These are phyloP conservation scores for Fusarium mangiferae DNA, from an alignment of 2,329 filamentous ascomycete species.

Conservation along the genomic window DNA sequence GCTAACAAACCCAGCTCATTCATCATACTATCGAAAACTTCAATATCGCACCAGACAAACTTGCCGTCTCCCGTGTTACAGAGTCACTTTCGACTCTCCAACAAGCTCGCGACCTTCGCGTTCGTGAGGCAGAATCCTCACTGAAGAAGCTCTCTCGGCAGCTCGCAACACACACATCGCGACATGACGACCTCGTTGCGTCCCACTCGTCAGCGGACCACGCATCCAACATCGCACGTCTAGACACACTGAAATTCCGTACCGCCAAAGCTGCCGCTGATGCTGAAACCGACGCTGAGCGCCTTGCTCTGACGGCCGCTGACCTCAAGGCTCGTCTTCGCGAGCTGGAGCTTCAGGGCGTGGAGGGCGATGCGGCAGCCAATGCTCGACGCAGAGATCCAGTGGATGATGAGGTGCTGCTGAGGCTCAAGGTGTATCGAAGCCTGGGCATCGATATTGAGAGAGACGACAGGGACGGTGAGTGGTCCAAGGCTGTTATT, in stretches of 20 bases:
- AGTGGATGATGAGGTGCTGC: conserved; percentile 71
- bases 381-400: conserved; percentile 51
- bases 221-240: conserved; percentile 82
- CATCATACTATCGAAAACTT: conserved; percentile 93
- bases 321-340: conserved; percentile 79
- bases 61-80: conserved; percentile 82
- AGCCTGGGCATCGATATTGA: conserved; percentile 92
- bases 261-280: conserved; percentile 92
- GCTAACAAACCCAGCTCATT: conserved; percentile 73
- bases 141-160: conserved; percentile 80
- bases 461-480: conserved; percentile 75
- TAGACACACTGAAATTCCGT: conserved; percentile 94
- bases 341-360: conserved; percentile 86
- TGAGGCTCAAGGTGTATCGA: conserved; percentile 91
- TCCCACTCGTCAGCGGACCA: conserved; percentile 83
- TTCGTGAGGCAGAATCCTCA: conserved; percentile 74
- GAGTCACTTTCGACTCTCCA: conserved; percentile 86
- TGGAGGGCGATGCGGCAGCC: conserved; percentile 70
- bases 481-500: conserved; percentile 87
- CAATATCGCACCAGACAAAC: conserved; percentile 90
- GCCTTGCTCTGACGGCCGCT: conserved; percentile 81
- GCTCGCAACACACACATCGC: conserved; percentile 77
- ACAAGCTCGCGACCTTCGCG: conserved; percentile 81
- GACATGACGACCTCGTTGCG: conserved; percentile 79
- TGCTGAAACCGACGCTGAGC: conserved; percentile 92